Conservation (phyloP, 805 yeast species). For the Candida bentonensis region DNA sequence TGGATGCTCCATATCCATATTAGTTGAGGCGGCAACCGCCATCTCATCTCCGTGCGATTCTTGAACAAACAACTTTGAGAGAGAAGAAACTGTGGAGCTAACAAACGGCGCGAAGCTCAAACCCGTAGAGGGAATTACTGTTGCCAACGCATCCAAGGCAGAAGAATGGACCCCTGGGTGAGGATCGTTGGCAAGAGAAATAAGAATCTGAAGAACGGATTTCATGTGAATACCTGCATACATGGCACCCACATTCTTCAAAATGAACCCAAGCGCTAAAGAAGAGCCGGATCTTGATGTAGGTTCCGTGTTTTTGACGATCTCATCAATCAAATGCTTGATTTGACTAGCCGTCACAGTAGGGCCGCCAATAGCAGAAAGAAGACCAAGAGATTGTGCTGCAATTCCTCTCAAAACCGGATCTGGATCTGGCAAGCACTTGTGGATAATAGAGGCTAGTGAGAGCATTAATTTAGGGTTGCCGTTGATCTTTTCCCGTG, state of each 20-base stretch:
- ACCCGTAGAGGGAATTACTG: slow-evolving; percentile 42
- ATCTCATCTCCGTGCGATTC: slow-evolving; percentile 39
- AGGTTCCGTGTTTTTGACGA: slow-evolving; percentile 55
- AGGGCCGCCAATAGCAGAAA: slow-evolving; percentile 21
- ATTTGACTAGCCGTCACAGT: slow-evolving; percentile 26
- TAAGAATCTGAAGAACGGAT: slow-evolving; percentile 39
- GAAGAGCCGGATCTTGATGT: slow-evolving; percentile 45
- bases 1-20: slow-evolving; percentile 33
- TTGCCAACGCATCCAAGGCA: slow-evolving; percentile 45
- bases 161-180: slow-evolving; percentile 75
- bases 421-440: slow-evolving; percentile 19
- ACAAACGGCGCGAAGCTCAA: slow-evolving; percentile 32
- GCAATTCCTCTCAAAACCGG: slow-evolving; percentile 31
- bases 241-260: slow-evolving; percentile 25
- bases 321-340: slow-evolving; percentile 43
- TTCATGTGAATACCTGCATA: slow-evolving; percentile 25
- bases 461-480: slow-evolving; percentile 6
- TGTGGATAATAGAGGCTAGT: slow-evolving; percentile 6
- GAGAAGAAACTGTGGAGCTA: slow-evolving; percentile 27
- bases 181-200: slow-evolving; percentile 58
- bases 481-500: slow-evolving; percentile 3
- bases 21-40: slow-evolving; percentile 30
- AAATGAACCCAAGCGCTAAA: slow-evolving; percentile 34
- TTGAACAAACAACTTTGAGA: slow-evolving; percentile 27
- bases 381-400: slow-evolving; percentile 45